phyloP scores from a whole-genome alignment of 768 basidiomycete genomes.

The Chlorophyllum brunneum region DNA sequence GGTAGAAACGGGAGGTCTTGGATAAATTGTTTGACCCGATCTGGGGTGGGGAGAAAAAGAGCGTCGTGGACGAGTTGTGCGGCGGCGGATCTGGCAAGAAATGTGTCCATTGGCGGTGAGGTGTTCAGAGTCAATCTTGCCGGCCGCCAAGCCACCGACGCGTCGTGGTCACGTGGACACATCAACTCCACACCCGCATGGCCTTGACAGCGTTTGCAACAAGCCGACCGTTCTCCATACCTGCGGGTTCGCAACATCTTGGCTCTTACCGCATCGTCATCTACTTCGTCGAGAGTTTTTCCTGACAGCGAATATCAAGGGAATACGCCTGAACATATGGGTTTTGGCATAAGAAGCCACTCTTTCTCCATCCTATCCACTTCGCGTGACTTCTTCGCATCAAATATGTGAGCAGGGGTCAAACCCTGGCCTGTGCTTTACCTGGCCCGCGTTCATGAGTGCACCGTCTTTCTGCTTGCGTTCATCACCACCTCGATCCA shows the following conservation, averaged over 20 bases:
- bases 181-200: too few species aligned
- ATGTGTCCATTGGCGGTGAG: conserved; percentile 1
- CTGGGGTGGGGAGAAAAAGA: conserved; percentile 16
- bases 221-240: too few species aligned
- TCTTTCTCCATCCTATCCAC: background rate
- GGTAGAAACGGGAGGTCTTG: conserved; percentile 40
- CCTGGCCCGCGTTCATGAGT: too few species aligned
- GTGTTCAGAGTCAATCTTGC: background rate
- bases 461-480: too few species aligned
- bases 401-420: background rate
- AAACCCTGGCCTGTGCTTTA: too few species aligned
- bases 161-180: conserved; percentile 3
- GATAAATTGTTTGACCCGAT: conserved; percentile 35
- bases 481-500: too few species aligned
- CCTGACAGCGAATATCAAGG: background rate
- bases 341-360: background rate
- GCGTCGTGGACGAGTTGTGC: conserved; percentile 22
- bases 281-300: background rate
- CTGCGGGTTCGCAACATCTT: too few species aligned
- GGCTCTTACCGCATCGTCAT: too few species aligned
- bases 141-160: background rate
- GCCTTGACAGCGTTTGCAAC: too few species aligned
- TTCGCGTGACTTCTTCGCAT: conserved; percentile 7
- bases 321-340: background rate
- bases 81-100: conserved; percentile 15